Base-by-base conservation (phyloP, 208 protist genomes). In the Trypanosoma melophagium region DNA sequence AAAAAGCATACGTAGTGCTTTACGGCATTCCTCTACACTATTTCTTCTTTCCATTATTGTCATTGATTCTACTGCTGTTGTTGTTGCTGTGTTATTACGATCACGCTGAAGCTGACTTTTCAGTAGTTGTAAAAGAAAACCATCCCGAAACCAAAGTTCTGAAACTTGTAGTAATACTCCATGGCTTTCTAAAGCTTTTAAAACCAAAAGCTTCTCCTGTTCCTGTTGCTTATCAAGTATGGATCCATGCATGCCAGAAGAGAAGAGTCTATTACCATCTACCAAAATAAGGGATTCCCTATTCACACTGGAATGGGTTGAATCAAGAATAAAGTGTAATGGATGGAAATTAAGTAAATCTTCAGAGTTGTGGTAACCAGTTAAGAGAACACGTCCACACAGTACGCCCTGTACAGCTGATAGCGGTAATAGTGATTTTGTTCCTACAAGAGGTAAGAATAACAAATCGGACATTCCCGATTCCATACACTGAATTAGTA, bases 301-400 rank as follows among this genome's bases (percentile, higher is more conserved):
- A 40, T 38, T 13, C 38, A 19, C 40, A 22, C 0, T 24, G 10
- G 22, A 21, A 17, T 45, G 7, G 28, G 28, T 28, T 13, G 42
- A 2, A 40, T 61, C 53, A 38, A 73, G 19, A 55, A 73, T 55
- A 57, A 62, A 53, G 17, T 74, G 69, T n/a, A 74, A 61, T 17
- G 69, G 69, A 58, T 74, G 69, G 59, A 74, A 74, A 1, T 19
- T 40, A 51, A 64, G 35, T 44, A 67, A 31, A 58, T 68, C 38
- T 35, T 16, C 35, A 7, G 7, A 47, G 19, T 31, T 31, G 12
- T 52, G 9, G 52, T 35, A n/a, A 13, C 69, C 69, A 0, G 69
- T 62, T 1, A 74, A n/a, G 19, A 74, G 44, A 60, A 74, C 69
- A 25, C 61, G 40, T 13, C 24, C 54, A 55, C 21, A 4, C 13